Evolutionary conservation across 345 rosid species (phyloP).

Genomic region (Eucalyptus polybractea): DNA sequence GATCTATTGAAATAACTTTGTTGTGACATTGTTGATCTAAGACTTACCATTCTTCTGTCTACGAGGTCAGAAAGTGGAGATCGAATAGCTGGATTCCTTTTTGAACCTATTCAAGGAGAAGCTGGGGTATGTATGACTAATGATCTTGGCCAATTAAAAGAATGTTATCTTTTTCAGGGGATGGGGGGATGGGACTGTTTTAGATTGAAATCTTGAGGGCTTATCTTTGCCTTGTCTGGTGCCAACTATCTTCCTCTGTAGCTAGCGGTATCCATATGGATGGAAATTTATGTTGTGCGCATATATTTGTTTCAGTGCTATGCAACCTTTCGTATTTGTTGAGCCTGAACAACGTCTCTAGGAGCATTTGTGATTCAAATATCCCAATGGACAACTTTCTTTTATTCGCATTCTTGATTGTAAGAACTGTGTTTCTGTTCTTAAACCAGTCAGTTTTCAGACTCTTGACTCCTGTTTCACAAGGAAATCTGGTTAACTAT

Average conservation of each 20-base stretch:
- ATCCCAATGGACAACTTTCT: not conserved
- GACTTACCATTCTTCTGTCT: not conserved
- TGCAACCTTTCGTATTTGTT: not conserved
- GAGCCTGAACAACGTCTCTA: not conserved
- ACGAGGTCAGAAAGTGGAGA: constrained; percentile 46
- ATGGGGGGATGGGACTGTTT: not conserved
- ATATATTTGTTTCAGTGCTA: not conserved
- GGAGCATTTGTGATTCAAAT: not conserved
- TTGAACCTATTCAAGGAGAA: constrained; percentile 98
- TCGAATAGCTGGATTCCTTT: constrained; percentile 80
- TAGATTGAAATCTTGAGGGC: not conserved
- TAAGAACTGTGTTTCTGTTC: not conserved
- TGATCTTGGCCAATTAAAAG: not conserved
- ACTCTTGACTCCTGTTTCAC: not conserved
- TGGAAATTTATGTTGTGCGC: not conserved
- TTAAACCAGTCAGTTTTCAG: not conserved
- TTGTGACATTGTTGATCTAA: not conserved
- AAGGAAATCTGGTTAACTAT: not conserved
- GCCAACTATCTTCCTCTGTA: not conserved
- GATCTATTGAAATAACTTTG: not conserved
- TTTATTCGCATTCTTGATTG: not conserved
- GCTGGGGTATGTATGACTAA: constrained; percentile 65
- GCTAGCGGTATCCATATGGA: not conserved
- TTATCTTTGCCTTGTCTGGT: not conserved
- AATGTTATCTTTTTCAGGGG: not conserved